Base-by-base conservation (phyloP, 768 basidiomycete species). In the Tulasnella sp. region DNA sequence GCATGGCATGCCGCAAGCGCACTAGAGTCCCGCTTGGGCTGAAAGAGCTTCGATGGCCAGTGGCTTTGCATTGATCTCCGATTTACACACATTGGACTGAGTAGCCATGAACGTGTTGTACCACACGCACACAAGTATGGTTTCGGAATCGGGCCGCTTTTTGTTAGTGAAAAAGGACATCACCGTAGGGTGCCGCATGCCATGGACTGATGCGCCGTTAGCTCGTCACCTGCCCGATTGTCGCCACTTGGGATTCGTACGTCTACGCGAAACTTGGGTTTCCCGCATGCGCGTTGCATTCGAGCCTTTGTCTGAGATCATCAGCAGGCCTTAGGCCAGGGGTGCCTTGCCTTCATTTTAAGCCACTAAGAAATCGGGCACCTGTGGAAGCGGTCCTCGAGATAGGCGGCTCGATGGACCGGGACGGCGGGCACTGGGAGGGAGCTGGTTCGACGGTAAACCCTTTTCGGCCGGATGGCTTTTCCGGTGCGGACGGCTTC, bases 251-350 rank as follows among this genome's bases (percentile, higher is more conserved):
- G 44, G 24, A 54, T 54, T 54, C 24, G 24, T 54, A 54, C 50
- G 50, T 54, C 18, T 54, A 54, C 2, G 50, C 18, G 50, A 54
- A 54, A 5, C 4, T 9, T 20, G 2, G 22, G 50, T 22, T 22
- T 5, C 14, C 4, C n/a, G 50, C 16, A n/a, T 54, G 64, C 34
- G 64, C 64, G 64, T 37, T 69, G 64, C 64, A 69, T 69, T 69
- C 28, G 28, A 69, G 64, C 64, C 64, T 69, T 69, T 69, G 64
- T 69, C 64, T 69, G 64, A 69, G 64, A 14, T 69, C 28, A 69
- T 69, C 64, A 69, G 22, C 64, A 69, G 64, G 64, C 64, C 64
- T 69, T 69, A 69, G 64, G 64, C 64, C 64, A 69, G 64, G 64
- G 64, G 58, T 28, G 34, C 31, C 64, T 31, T 69, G 64, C 34